Evolutionary conservation across 2,329 filamentous ascomycete species (phyloP).

Genomic region (Zymoseptoria crescenta): DNA sequence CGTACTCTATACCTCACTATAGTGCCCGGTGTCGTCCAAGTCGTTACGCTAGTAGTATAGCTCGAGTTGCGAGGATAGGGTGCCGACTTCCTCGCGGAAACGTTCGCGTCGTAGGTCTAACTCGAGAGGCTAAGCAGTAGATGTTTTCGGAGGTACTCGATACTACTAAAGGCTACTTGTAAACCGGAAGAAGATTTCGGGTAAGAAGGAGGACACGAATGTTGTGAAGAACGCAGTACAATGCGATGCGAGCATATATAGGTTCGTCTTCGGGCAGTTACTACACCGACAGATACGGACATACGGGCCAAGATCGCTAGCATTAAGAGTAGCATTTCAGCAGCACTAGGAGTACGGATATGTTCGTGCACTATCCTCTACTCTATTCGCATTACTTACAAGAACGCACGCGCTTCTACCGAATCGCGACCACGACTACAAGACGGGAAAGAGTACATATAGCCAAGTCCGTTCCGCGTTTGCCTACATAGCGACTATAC

Average conservation of each 20-base stretch:
- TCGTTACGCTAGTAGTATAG: slow-evolving; percentile 66
- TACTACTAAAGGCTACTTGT: slow-evolving; percentile 51
- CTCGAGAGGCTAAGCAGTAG: slow-evolving; percentile 69
- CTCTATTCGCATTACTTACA: too few relatives aligned
- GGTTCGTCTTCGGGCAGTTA: slow-evolving; percentile 84
- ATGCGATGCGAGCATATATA: slow-evolving; percentile 85
- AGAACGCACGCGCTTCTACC: too few relatives aligned
- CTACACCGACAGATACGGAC: slow-evolving; percentile 70
- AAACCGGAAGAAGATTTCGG: slow-evolving; percentile 44
- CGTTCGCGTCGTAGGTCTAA: slow-evolving; percentile 85
- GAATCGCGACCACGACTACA: too few relatives aligned
- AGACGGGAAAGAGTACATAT: too few relatives aligned
- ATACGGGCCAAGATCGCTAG: slow-evolving; percentile 82
- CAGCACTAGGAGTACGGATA: slow-evolving; percentile 68
- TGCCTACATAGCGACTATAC: too few relatives aligned
- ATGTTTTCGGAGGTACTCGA: slow-evolving; percentile 63
- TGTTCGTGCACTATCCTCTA: too few relatives aligned
- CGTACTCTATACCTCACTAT: slow-evolving; percentile 85
- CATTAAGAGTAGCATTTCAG: slow-evolving; percentile 78
- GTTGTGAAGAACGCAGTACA: slow-evolving; percentile 84
- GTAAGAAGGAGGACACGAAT: slow-evolving; percentile 59
- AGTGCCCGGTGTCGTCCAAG: slow-evolving; percentile 84
- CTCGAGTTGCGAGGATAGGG: slow-evolving; percentile 91
- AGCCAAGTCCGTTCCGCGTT: too few relatives aligned
- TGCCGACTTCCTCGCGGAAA: slow-evolving; percentile 89